Evolutionary conservation across 1,284 basidiomycete species (phyloP).

Genomic region (Microbotryum intermedium): DNA sequence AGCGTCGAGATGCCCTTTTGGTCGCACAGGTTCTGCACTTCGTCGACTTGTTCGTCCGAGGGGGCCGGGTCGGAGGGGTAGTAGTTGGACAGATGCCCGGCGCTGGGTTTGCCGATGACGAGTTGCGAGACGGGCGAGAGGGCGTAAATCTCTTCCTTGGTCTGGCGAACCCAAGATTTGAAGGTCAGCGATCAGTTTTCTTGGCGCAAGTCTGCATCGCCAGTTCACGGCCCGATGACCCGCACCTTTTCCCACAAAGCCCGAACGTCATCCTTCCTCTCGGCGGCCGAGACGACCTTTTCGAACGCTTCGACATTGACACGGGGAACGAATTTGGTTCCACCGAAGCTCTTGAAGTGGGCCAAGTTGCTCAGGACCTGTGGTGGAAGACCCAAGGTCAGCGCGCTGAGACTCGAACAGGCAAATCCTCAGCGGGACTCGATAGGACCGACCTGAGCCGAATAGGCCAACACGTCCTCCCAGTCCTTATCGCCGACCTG

Average conservation of each 20-base stretch:
- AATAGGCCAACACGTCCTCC: constrained; percentile 59
- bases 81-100: constrained; percentile 71
- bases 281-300: constrained; percentile 53
- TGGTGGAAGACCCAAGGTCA: neutral
- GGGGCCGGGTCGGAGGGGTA: constrained; percentile 59
- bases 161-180: constrained; percentile 40
- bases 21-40: constrained; percentile 63
- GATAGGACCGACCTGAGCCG: constrained; percentile 51
- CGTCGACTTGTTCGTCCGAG: constrained; percentile 62
- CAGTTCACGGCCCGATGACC: neutral
- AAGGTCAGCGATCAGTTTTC: neutral
- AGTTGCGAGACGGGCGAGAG: constrained; percentile 54
- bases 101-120: constrained; percentile 64
- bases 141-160: constrained; percentile 64
- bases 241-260: constrained; percentile 55
- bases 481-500: constrained; percentile 55
- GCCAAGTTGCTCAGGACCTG: constrained; percentile 58
- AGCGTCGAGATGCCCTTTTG: constrained; percentile 60
- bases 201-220: no score
- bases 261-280: constrained; percentile 50
- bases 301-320: constrained; percentile 54
- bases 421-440: constrained; percentile 5
- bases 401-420: neutral
- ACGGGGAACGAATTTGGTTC: constrained; percentile 72
- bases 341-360: constrained; percentile 52